Evolutionary conservation across 306 rosid genomes (phyloP).

Genomic region (Cucurbita pepo): DNA sequence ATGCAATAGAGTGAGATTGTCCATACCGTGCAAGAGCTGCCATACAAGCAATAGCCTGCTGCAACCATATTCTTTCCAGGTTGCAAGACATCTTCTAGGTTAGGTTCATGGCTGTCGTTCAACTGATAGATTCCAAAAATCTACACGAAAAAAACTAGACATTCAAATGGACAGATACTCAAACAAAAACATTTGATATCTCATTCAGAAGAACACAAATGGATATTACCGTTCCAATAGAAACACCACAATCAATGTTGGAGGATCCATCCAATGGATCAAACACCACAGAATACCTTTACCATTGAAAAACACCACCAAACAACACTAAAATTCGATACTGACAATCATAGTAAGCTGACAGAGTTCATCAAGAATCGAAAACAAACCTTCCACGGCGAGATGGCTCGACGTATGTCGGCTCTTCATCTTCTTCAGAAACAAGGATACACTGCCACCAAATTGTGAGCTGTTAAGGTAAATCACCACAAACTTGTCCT

Average conservation of each 20-base stretch:
- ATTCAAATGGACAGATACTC: background rate
- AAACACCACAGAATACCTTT: constrained; percentile 77
- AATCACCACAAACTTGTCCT: background rate
- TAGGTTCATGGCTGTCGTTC: constrained; percentile 46
- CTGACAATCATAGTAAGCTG: background rate
- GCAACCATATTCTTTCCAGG: constrained; percentile 91
- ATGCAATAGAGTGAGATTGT: background rate
- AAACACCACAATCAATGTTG: constrained; percentile 91
- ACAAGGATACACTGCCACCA: constrained; percentile 68
- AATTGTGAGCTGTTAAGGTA: constrained; percentile 13
- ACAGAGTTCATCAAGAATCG: background rate
- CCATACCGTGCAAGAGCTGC: constrained; percentile 96
- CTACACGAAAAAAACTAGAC: constrained; percentile 14
- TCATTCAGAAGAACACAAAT: background rate
- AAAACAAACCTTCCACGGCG: constrained; percentile 30
- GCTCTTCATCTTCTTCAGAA: constrained; percentile 92
- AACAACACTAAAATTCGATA: background rate
- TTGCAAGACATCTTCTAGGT: constrained; percentile 61
- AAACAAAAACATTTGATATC: background rate
- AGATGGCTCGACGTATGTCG: constrained; percentile 62
- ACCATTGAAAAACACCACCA: background rate
- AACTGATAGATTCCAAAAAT: constrained; percentile 80
- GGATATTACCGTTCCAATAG: constrained; percentile 68
- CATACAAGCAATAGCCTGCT: constrained; percentile 98
- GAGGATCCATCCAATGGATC: constrained; percentile 70